phyloP scores from a whole-genome alignment of 768 basidiomycete genomes.

The Coprinopsis strossmayeri region DNA sequence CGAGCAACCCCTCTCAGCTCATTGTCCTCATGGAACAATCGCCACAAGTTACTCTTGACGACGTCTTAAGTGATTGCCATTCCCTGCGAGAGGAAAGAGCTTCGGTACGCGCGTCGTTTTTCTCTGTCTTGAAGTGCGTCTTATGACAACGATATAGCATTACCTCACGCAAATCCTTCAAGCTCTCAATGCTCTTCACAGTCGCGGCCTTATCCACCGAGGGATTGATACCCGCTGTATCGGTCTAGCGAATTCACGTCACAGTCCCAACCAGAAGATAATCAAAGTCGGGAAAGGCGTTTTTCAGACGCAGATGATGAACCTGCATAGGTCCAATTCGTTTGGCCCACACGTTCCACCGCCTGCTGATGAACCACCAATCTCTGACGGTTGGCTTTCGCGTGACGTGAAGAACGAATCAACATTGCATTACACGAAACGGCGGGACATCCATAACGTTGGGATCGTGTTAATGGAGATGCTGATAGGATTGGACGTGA shows the following conservation, averaged over 20 bases:
- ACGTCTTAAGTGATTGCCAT: conserved; percentile 73
- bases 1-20: conserved; percentile 45
- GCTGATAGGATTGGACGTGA: conserved; percentile 72
- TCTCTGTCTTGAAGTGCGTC: no score
- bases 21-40: conserved; percentile 67
- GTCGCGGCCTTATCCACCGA: conserved; percentile 62
- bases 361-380: conserved; percentile 28
- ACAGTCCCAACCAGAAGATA: conserved; percentile 40
- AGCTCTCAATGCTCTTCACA: conserved; percentile 63
- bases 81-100: conserved; percentile 68
- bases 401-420: conserved; percentile 77
- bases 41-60: conserved; percentile 58
- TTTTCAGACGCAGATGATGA: conserved; percentile 67
- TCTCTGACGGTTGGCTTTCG: conserved; percentile 51
- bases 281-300: conserved; percentile 71
- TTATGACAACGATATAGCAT: no score
- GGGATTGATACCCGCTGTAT: conserved; percentile 57
- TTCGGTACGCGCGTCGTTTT: conserved; percentile 39
- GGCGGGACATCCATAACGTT: conserved; percentile 77
- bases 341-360: conserved; percentile 40
- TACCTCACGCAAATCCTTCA: conserved; percentile 70
- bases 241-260: conserved; percentile 47
- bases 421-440: conserved; percentile 63
- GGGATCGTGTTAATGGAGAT: conserved; percentile 82
- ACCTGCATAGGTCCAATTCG: conserved; percentile 80